Evolutionary conservation across 2,329 filamentous ascomycete genomes (phyloP), one percentile per base, ranked within the genome.

Genomic region (Tolypocladium endophyticum): DNA sequence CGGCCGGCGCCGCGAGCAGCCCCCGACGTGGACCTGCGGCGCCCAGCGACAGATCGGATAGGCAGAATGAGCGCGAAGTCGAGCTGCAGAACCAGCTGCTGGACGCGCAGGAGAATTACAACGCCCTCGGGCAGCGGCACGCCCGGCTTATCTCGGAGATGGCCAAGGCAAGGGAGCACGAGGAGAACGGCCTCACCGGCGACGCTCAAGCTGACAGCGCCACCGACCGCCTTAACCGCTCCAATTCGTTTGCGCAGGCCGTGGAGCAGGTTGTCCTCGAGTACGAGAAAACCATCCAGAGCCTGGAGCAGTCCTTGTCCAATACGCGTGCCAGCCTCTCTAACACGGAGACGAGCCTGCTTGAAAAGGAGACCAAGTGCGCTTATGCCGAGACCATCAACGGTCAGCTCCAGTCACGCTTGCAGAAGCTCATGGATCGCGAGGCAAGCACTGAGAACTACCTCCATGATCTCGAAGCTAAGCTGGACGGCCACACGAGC

Each of bases 211-310:
- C 87, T 59, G 91, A 93, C 70, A 90, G 80, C 65, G 90, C 92
- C 0, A 87, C 92, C 30, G 92, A 97, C 71, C 84, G 94, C 58
- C 77, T 97, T 64, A 95, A 97, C 71, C 87, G 94, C 47, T 99
- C 95, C 23, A 96, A 95, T 71, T 95, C 90, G 0, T 97, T 99
- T 70, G 92, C 93, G 1, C 89, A 96, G 71, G 93, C 93, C 35
- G 93, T 99, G 25, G 94, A 99, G 69, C 90, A 96, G 69, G 91
- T 99, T 28, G 91, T 99, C 3, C 78, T 97, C 56, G 94, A 99
- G 74, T 99, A 99, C 71, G 95, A 99, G 73, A 97, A 96, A 80
- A 99, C 95, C 0, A 99, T 99, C 56, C 92, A 97, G 72, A 88
- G 85, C 58, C 82, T 99, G 20, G 94, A 99, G 73, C 87, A 92